Evolutionary conservation across 2,329 filamentous ascomycete species (phyloP).

Genomic region (Alternaria sp.): DNA sequence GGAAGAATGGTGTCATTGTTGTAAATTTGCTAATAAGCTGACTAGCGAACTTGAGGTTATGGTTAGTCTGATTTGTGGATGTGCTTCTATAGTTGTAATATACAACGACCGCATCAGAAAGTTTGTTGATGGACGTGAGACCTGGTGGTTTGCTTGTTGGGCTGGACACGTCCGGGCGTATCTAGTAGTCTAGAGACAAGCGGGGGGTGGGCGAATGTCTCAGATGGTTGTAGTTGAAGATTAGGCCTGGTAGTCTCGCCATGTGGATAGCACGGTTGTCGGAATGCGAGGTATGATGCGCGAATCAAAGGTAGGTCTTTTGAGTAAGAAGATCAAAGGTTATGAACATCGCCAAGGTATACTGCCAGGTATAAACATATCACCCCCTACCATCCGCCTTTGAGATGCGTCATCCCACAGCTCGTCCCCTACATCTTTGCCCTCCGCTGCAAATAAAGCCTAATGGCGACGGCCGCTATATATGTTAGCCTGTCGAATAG

Average conservation of each 20-base stretch:
- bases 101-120: background rate
- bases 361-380: background rate
- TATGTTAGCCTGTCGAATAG: background rate
- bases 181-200: background rate
- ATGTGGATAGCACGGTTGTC: background rate
- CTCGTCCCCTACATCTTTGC: slow-evolving; percentile 5
- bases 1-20: background rate
- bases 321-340: background rate
- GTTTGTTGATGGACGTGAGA: background rate
- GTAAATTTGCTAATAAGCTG: background rate
- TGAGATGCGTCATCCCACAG: background rate
- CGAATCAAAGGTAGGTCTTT: background rate
- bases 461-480: slow-evolving; percentile 13
- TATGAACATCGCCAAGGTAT: background rate
- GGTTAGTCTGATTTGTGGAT: background rate
- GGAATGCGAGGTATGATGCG: background rate
- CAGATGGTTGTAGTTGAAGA: background rate
- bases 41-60: background rate
- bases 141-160: background rate
- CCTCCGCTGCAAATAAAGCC: slow-evolving; percentile 14
- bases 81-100: background rate
- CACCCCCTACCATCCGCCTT: background rate
- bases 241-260: background rate
- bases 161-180: background rate
- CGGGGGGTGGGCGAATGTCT: background rate